Base-by-base conservation (phyloP, 2,329 filamentous ascomycete genomes). In the Apiospora sp. region DNA sequence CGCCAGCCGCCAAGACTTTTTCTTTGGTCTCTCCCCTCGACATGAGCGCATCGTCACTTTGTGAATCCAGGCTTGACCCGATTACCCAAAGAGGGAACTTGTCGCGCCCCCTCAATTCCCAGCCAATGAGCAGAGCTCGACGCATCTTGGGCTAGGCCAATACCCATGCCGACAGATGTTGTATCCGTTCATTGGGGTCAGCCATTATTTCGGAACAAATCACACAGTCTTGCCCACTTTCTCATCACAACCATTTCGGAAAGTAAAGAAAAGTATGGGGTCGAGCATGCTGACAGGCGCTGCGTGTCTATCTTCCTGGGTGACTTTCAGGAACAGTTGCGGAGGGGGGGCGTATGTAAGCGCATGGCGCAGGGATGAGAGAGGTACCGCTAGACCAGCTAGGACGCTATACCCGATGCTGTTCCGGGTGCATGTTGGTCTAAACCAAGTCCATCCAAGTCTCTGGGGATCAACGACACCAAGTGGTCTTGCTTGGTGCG, bases 271-370 rank as follows among this genome's bases (percentile, higher is more conserved):
- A 41, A 64, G 34, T 64, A 34, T 19, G 58, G 58, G 58, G 58
- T 64, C n/a, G 30, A 41, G 22, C n/a, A 49, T 61, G 30, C 27
- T 64, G 58, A 64, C 34, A 64, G 58, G 34, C 34, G 58, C 58
- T 41, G 30, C 30, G 51, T 61, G 10, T 37, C 54, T 61, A 4
- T 37, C 54, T 22, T 37, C 30, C 54, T 64, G 34, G 58, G 58
- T 64, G 58, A 64, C 41, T 64, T 64, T 64, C 58, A 64, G 58
- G 58, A 64, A 64, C 58, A 41, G 58, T 64, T 37, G 58, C 34
- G 30, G 58, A 37, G 58, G 34, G n/a, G 49, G 58, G 58, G 27
- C 27, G 27, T 30, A 30, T 19, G 58, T 64, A 41, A 41, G 34
- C 58, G 58, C 58, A 64, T 64, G 58, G 58, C 58, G 19, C 58